Evolutionary conservation across 176 grass and related monocot species (phyloP).

Genomic region (Paspalum vaginatum): DNA sequence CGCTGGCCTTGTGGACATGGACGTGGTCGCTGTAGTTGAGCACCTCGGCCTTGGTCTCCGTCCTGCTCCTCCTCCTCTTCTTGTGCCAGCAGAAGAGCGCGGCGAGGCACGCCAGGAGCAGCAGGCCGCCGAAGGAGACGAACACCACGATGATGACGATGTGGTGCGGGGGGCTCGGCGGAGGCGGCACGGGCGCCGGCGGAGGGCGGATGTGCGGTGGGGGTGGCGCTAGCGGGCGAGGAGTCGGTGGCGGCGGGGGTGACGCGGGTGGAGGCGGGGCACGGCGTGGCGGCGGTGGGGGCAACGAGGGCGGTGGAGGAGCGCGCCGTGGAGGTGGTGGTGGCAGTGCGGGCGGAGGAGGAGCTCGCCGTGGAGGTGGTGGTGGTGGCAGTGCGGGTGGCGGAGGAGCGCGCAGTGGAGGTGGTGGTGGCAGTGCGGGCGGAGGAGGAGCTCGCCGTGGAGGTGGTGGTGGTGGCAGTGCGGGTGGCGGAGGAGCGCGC

Average conservation of each 20-base stretch:
- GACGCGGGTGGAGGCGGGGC: slow-evolving; percentile 51
- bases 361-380: background rate
- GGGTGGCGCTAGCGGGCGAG: slow-evolving; percentile 5
- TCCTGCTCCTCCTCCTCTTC: slow-evolving; percentile 52
- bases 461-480: background rate
- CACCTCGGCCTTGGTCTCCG: slow-evolving; percentile 42
- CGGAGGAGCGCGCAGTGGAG: background rate
- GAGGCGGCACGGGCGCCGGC: slow-evolving; percentile 25
- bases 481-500: slow-evolving; percentile 30
- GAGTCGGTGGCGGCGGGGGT: slow-evolving; percentile 27
- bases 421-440: background rate
- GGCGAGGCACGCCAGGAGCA: slow-evolving; percentile 69
- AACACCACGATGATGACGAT: slow-evolving; percentile 74
- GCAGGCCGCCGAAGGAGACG: slow-evolving; percentile 61
- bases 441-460: slow-evolving; percentile 28
- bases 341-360: slow-evolving; percentile 7
- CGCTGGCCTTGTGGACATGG: slow-evolving; percentile 54
- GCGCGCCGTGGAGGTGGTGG: slow-evolving; percentile 26
- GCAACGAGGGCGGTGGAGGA: slow-evolving; percentile 4
- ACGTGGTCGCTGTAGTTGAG: slow-evolving; percentile 60
- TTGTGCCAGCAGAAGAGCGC: slow-evolving; percentile 70
- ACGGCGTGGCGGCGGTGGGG: slow-evolving; percentile 22
- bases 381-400: background rate
- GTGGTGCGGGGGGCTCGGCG: slow-evolving; percentile 54
- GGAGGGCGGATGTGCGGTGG: slow-evolving; percentile 44